A percentile compares a stretch with the other conserved stretches of the same genome.
phyloP scores from a whole-genome alignment of 441 rosid species.

The Daphne laureola region DNA sequence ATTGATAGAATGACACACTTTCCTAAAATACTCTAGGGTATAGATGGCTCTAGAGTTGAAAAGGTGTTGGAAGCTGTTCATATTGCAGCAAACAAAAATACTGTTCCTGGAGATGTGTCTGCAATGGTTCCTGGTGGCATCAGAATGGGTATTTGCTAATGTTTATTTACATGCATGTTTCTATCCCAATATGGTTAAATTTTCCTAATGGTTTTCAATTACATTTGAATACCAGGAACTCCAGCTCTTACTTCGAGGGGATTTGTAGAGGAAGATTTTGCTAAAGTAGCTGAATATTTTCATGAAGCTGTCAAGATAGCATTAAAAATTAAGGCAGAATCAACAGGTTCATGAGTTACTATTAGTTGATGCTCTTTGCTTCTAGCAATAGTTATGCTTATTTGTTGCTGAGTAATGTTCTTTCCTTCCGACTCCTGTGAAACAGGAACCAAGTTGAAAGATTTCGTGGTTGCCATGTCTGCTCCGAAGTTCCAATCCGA shows the following conservation, averaged over 20 bases:
- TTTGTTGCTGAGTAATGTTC: conserved; percentile 9
- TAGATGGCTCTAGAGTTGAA: conserved; percentile 98
- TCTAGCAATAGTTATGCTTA: not conserved
- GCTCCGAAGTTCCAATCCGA: conserved; percentile 54
- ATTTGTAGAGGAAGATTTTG: conserved; percentile 84
- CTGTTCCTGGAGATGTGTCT: conserved; percentile 97
- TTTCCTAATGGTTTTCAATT: conserved; percentile 12
- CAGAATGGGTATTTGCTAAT: conserved; percentile 69
- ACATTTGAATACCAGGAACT: conserved; percentile 42
- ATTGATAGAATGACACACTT: not conserved
- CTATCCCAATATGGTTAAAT: not conserved
- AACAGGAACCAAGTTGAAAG: conserved; percentile 88
- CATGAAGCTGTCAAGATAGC: conserved; percentile 70
- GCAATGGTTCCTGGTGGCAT: conserved; percentile 99
- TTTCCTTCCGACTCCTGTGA: conserved; percentile 10
- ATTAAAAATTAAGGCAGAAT: conserved; percentile 64
- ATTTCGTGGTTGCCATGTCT: conserved; percentile 56
- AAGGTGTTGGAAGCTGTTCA: conserved; percentile 95
- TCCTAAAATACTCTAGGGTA: conserved; percentile 37
- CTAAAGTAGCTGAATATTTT: conserved; percentile 76
- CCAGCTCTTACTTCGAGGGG: conserved; percentile 95
- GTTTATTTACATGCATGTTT: not conserved
- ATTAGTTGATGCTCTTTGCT: too few species aligned
- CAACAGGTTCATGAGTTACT: conserved; percentile 44
- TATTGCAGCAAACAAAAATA: conserved; percentile 96